phyloP scores from a whole-genome alignment of 768 basidiomycete genomes.

The Mycena metata region DNA sequence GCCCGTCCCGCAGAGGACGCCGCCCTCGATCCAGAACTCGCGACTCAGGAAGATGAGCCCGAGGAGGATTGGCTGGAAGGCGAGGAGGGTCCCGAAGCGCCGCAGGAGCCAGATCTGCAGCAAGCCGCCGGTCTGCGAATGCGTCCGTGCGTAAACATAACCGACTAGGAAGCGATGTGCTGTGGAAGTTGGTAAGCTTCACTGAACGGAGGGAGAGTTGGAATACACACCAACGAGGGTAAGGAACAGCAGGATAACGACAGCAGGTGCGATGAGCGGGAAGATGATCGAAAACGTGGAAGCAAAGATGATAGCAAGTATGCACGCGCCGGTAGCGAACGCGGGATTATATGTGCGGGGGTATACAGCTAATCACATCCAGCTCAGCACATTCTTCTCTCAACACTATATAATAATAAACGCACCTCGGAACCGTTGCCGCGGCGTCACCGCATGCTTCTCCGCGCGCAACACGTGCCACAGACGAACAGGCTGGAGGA shows the following conservation, averaged over 20 bases:
- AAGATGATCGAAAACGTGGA: slow-evolving; percentile 82
- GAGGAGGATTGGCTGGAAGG: slow-evolving; percentile 80
- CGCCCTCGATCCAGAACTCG: slow-evolving; percentile 79
- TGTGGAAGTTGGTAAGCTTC: slow-evolving; percentile 41
- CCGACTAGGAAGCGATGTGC: slow-evolving; percentile 87
- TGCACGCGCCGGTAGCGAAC: slow-evolving; percentile 74
- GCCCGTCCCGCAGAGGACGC: slow-evolving; percentile 70
- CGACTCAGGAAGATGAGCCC: slow-evolving; percentile 80
- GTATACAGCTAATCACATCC: slow-evolving; percentile 65
- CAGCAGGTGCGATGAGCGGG: slow-evolving; percentile 81
- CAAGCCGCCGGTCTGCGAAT: slow-evolving; percentile 81
- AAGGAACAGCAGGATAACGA: slow-evolving; percentile 72
- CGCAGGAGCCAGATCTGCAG: slow-evolving; percentile 83
- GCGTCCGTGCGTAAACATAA: slow-evolving; percentile 81
- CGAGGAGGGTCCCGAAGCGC: slow-evolving; percentile 77
- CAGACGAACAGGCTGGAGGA: slow-evolving; percentile 79
- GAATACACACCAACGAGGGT: slow-evolving; percentile 71
- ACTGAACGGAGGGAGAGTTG: neutral
- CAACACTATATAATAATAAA: slow-evolving; percentile 15
- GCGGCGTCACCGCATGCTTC: slow-evolving; percentile 75
- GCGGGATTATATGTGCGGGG: slow-evolving; percentile 79
- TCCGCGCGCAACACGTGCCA: slow-evolving; percentile 70
- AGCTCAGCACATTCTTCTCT: neutral
- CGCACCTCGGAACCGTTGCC: slow-evolving; percentile 84
- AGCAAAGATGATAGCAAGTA: slow-evolving; percentile 79